Conservation (phyloP, 495 filamentous ascomycete species). For the Annulohypoxylon maeteangense region DNA sequence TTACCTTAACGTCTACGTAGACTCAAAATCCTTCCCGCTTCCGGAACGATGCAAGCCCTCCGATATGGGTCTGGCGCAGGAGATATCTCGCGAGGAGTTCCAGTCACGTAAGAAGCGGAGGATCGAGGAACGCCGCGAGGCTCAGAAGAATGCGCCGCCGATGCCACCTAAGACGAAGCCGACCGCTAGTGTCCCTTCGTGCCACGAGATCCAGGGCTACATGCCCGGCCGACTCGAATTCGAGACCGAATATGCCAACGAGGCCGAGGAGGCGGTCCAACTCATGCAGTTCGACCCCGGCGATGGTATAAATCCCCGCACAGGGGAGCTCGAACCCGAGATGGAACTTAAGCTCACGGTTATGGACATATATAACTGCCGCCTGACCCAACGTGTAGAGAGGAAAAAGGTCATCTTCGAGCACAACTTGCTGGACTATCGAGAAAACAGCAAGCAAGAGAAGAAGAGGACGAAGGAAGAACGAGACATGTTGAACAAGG, state of each 20-base stretch:
- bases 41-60: constrained; percentile 83
- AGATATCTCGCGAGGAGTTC: constrained; percentile 89
- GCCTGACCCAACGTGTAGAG: constrained; percentile 90
- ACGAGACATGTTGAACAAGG: constrained; percentile 85
- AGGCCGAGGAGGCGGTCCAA: constrained; percentile 97
- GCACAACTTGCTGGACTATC: constrained; percentile 90
- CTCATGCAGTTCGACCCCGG: constrained; percentile 98
- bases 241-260: constrained; percentile 96
- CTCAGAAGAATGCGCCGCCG: constrained; percentile 82
- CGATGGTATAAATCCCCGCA: constrained; percentile 84
- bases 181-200: constrained; percentile 90
- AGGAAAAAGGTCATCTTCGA: constrained; percentile 97
- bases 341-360: constrained; percentile 97
- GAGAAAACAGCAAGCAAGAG: constrained; percentile 84
- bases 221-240: constrained; percentile 99
- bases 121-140: constrained; percentile 92
- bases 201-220: constrained; percentile 97
- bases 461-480: constrained; percentile 98
- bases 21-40: constrained; percentile 84
- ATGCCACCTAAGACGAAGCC: constrained; percentile 94
- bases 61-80: constrained; percentile 77
- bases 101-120: constrained; percentile 92
- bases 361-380: constrained; percentile 97
- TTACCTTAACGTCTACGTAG: constrained; percentile 87
- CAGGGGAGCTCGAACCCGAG: constrained; percentile 88